Conservation (phyloP, 306 rosid genomes). For the Canavalia gladiata region DNA sequence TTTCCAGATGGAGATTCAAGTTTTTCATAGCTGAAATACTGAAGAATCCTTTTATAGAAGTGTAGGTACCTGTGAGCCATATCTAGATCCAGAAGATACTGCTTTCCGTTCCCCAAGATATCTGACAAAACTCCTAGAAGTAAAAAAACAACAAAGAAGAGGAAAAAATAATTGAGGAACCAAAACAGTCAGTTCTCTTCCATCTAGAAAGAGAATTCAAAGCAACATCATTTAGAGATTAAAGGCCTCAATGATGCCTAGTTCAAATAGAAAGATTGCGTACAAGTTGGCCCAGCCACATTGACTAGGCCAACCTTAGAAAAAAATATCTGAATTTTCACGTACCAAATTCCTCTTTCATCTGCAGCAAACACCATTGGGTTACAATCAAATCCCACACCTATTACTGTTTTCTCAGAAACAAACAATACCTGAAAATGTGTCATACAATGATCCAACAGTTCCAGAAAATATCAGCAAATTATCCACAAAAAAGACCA, state of each 20-base stretch:
- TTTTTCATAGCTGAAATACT: conserved; percentile 28
- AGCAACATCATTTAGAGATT: conserved; percentile 1
- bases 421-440: conserved; percentile 87
- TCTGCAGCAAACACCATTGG: conserved; percentile 93
- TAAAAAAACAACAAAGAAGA: conserved; percentile 35
- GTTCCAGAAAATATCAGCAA: conserved; percentile 55
- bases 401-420: conserved; percentile 86
- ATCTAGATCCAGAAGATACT: conserved; percentile 71
- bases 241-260: conserved; percentile 10
- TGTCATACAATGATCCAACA: conserved; percentile 52
- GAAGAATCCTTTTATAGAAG: conserved; percentile 27
- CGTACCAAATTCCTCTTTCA: conserved; percentile 89
- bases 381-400: conserved; percentile 91
- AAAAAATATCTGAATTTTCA: conserved; percentile 35
- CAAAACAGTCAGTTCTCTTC: conserved; percentile 35
- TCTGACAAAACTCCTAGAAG: conserved; percentile 82
- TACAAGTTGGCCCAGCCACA: conserved; percentile 21
- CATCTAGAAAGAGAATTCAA: conserved; percentile 45
- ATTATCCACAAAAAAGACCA: conserved; percentile 42
- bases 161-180: conserved; percentile 26
- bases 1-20: conserved; percentile 22
- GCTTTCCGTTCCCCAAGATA: conserved; percentile 80
- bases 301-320: background rate
- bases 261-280: conserved; percentile 6
- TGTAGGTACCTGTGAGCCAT: conserved; percentile 78